Evolutionary conservation across 2,329 filamentous ascomycete species (phyloP), one percentile per base, ranked within the genome.

Genomic region (Nemania sp.): DNA sequence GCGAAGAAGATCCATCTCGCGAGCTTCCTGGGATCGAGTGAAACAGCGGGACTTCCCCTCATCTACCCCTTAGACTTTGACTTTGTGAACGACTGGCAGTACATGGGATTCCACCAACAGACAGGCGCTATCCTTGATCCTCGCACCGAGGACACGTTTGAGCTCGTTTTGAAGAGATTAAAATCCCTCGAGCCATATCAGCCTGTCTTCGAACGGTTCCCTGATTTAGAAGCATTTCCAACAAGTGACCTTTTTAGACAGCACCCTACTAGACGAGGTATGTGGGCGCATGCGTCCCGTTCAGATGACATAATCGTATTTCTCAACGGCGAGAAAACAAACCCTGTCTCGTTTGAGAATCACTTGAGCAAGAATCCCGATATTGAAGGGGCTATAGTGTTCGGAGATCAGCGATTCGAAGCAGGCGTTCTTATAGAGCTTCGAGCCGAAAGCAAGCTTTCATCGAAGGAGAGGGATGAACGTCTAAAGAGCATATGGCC

Each of bases 1-100:
- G 29, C 29, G 29, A 32, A 8, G 29, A 32, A 32, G 29, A 32
- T 32, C 29, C 29, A 32, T 32, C 29, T 32, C 29, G 8, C 8
- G 8, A 32, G 29, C 29, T 32, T 32, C 29, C 29, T 32, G 8
- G 29, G 29, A 5, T 32, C 29, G 29, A 32, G 29, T 8, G 29
- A 32, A 32, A 32, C 29, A 32, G 29, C 29, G 8, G 29, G 29
- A 32, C 29, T 32, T 32, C 74, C 74, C 0, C 61, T 76, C 8
- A 74, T 74, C 20, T 74, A 75, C 20, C 68, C 70, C 2, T 32
- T 32, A 32, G 29, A 32, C 29, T 32, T 32, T 32, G 29, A 32
- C 29, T 32, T 32, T 32, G 29, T 32, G 29, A n/a, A 62, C 43
- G 47, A 62, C 47, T 62, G 47, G 47, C 45, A 62, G 41, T 62